Percentiles rank a stretch among this genome's conserved stretches.
These are phyloP conservation scores for Carex cristatella DNA, from an alignment of 176 grass and related monocot genomes.

Conservation along the genomic window DNA sequence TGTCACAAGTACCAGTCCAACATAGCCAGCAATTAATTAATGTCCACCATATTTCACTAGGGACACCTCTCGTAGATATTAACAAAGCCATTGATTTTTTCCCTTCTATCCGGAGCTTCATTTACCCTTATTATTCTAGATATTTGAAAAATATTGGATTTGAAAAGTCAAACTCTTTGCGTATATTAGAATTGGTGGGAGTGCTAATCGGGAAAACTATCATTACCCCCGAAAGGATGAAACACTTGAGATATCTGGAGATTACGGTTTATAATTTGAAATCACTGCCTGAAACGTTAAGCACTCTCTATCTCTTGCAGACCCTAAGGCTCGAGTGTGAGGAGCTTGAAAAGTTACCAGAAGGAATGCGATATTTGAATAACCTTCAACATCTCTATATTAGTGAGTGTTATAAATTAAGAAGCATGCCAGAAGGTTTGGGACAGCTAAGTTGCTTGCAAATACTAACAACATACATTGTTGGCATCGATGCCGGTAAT, in stretches of 20 bases:
- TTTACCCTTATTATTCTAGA: background rate
- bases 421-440: no score
- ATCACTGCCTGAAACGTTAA: no score
- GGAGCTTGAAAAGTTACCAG: no score
- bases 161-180: conserved; percentile 12
- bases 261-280: background rate
- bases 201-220: background rate
- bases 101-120: background rate
- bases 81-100: background rate
- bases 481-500: background rate
- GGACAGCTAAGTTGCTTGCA: background rate
- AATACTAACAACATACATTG: background rate
- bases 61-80: background rate
- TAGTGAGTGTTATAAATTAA: no score
- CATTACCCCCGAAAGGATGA: background rate
- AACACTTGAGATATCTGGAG: conserved; percentile 20
- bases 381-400: no score
- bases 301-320: no score
- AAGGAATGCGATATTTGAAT: no score
- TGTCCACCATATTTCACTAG: background rate
- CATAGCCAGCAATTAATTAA: background rate
- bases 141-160: conserved; percentile 21
- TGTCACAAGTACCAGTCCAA: background rate
- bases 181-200: background rate
- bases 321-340: no score